Evolutionary conservation across 495 filamentous ascomycete genomes (phyloP).

Genomic region (Glutinoglossum americanum): DNA sequence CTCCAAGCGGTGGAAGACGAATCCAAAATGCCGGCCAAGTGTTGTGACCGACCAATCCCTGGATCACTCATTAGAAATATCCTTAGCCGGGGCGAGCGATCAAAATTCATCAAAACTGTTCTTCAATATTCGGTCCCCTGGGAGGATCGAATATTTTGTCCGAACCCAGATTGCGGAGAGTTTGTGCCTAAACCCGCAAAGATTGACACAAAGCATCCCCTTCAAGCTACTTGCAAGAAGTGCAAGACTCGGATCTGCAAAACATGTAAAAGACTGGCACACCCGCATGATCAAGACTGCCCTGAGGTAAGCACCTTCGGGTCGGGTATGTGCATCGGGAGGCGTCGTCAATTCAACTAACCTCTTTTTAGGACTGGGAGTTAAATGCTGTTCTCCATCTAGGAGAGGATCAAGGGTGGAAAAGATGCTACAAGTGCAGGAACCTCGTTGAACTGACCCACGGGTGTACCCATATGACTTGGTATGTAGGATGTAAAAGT

Average conservation of each 20-base stretch:
- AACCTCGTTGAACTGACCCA: background rate
- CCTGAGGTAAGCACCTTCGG: background rate
- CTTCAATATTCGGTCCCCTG: constrained; percentile 30
- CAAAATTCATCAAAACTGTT: constrained; percentile 28
- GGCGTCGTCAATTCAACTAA: background rate
- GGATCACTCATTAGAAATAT: constrained; percentile 25
- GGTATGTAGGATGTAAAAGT: background rate
- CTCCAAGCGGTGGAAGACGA: constrained; percentile 28
- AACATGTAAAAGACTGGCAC: background rate
- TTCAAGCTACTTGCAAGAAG: constrained; percentile 20
- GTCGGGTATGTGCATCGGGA: too few species aligned
- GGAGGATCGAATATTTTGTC: constrained; percentile 30
- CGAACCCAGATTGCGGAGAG: constrained; percentile 25
- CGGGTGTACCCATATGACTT: background rate
- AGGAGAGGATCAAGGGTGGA: background rate
- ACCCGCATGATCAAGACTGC: background rate
- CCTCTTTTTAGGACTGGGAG: constrained; percentile 19
- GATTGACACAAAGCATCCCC: constrained; percentile 27
- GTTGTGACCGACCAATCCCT: constrained; percentile 34
- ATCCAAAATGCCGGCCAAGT: constrained; percentile 32
- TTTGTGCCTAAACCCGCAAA: constrained; percentile 26
- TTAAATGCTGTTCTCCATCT: constrained; percentile 14
- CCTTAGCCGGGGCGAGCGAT: constrained; percentile 27
- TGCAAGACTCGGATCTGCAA: background rate
- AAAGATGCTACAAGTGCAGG: background rate